A percentile compares a stretch with the other conserved stretches of the same genome.
phyloP scores from a whole-genome alignment of 805 yeast species.

The Candida chilensis region DNA sequence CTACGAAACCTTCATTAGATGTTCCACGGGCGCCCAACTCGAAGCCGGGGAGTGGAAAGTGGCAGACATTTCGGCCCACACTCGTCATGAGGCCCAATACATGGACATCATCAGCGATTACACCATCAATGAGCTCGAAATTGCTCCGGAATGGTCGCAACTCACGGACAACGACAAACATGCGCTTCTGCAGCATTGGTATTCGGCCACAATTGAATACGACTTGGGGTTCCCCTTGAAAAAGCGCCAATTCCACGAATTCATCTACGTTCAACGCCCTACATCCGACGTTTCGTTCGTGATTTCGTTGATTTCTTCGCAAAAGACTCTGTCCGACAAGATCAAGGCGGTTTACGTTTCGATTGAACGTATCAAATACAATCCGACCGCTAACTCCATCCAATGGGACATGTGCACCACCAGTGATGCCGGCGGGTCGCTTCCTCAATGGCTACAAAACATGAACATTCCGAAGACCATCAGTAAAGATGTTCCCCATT shows the following conservation, averaged over 20 bases:
- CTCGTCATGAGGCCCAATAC: slow-evolving; percentile 19
- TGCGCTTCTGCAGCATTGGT: slow-evolving; percentile 11
- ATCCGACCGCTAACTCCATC: slow-evolving; percentile 5
- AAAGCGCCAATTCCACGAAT: slow-evolving; percentile 25
- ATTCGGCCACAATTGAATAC: slow-evolving; percentile 18
- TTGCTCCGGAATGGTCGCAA: slow-evolving; percentile 6
- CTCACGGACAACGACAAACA: slow-evolving; percentile 4
- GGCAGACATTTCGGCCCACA: slow-evolving; percentile 15
- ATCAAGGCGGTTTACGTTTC: slow-evolving; percentile 16
- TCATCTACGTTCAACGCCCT: slow-evolving; percentile 15
- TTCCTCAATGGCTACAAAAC: slow-evolving; percentile 29
- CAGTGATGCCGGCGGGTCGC: slow-evolving; percentile 28
- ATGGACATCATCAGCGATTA: slow-evolving; percentile 18
- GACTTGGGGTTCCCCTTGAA: slow-evolving; percentile 22
- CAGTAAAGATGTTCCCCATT: slow-evolving; percentile 25
- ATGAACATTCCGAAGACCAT: slow-evolving; percentile 26
- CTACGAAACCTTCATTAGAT: slow-evolving; percentile 13
- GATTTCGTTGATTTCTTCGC: slow-evolving; percentile 19
- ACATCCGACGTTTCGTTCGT: slow-evolving; percentile 13
- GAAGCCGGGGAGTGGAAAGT: slow-evolving; percentile 8
- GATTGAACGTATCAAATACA: slow-evolving; percentile 18
- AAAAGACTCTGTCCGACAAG: slow-evolving; percentile 5
- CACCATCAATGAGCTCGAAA: slow-evolving; percentile 9
- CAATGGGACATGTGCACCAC: slow-evolving; percentile 28
- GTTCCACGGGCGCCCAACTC: slow-evolving; percentile 14